Evolutionary conservation across 1,284 basidiomycete genomes (phyloP).

Genomic region (Earliella scabrosa): DNA sequence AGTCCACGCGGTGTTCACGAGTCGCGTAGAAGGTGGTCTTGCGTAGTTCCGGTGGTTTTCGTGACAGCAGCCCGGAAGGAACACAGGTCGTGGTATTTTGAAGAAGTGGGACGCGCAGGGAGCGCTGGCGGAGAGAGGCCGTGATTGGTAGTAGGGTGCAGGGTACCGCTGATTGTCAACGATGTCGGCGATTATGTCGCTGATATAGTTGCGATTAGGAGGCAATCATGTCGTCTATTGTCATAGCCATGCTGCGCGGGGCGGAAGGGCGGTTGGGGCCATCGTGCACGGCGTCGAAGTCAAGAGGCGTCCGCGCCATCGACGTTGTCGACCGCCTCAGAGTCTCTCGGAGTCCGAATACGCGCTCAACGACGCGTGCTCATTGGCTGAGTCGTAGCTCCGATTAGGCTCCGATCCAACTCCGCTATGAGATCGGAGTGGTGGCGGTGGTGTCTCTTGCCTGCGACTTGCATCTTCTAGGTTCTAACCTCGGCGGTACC

Average conservation of each 20-base stretch:
- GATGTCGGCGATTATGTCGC: slow-evolving; percentile 19
- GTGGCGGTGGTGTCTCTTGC: neutral
- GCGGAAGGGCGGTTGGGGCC: neutral
- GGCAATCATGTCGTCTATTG: neutral
- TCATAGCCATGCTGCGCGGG: neutral
- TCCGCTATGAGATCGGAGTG: too few relatives aligned
- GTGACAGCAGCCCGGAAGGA: neutral
- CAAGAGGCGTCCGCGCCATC: neutral
- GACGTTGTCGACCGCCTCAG: neutral
- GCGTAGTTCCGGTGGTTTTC: slow-evolving; percentile 3
- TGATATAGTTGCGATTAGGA: slow-evolving; percentile 7
- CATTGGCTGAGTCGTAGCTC: too few relatives aligned
- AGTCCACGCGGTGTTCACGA: slow-evolving; percentile 12
- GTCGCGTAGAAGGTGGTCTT: neutral
- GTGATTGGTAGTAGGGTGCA: slow-evolving; percentile 16
- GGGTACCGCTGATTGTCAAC: slow-evolving; percentile 18
- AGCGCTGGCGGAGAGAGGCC: neutral
- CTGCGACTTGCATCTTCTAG: too few relatives aligned
- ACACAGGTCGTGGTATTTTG: neutral
- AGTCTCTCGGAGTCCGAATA: neutral
- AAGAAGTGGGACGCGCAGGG: neutral
- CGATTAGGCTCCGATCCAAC: too few relatives aligned
- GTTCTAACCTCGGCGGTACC: too few relatives aligned
- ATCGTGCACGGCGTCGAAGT: neutral
- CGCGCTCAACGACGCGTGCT: neutral